A percentile compares a stretch with the other conserved stretches of the same genome.
Conservation (phyloP, 2,329 filamentous ascomycete genomes). For the Penicillium paneum region DNA sequence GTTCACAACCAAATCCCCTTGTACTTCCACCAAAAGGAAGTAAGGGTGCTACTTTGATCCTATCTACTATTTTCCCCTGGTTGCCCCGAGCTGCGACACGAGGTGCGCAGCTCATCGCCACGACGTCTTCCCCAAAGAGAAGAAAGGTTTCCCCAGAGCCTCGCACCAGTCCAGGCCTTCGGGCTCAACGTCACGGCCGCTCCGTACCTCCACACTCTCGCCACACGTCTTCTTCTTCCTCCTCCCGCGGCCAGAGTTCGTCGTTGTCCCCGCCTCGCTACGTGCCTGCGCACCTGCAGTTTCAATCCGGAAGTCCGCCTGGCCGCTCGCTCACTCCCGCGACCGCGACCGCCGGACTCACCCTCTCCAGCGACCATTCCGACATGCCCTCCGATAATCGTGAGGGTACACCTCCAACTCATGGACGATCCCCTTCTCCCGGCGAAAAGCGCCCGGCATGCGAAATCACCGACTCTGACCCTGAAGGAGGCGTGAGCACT, state of each 20-base stretch:
- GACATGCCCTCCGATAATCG: constrained; percentile 44
- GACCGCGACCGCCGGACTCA: constrained; percentile 53
- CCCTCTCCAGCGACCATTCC: constrained; percentile 46
- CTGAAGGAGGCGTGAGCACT: constrained; percentile 24
- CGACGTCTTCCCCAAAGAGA: constrained; percentile 51
- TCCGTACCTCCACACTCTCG: constrained; percentile 24
- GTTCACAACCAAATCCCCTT: constrained; percentile 5
- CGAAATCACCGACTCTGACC: constrained; percentile 30
- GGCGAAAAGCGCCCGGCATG: constrained; percentile 37
- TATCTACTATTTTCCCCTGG: constrained; percentile 4
- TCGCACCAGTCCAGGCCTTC: constrained; percentile 38
- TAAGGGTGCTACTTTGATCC: constrained; percentile 5
- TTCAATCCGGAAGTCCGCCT: constrained; percentile 41
- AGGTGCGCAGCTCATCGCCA: constrained; percentile 48
- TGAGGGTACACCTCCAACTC: constrained; percentile 24
- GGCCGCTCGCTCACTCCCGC: constrained; percentile 44
- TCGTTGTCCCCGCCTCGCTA: constrained; percentile 44
- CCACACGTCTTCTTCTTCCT: constrained; percentile 26
- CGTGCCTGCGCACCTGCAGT: constrained; percentile 56
- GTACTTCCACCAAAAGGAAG: constrained; percentile 4
- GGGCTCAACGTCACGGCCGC: constrained; percentile 38
- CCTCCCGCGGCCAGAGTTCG: constrained; percentile 27
- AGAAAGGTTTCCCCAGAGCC: constrained; percentile 46
- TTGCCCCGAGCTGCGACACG: constrained; percentile 43
- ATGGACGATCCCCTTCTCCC: constrained; percentile 33